These are phyloP conservation scores for Phyllosticta ampelicida DNA, from an alignment of 2,329 filamentous ascomycete genomes.

Conservation along the genomic window DNA sequence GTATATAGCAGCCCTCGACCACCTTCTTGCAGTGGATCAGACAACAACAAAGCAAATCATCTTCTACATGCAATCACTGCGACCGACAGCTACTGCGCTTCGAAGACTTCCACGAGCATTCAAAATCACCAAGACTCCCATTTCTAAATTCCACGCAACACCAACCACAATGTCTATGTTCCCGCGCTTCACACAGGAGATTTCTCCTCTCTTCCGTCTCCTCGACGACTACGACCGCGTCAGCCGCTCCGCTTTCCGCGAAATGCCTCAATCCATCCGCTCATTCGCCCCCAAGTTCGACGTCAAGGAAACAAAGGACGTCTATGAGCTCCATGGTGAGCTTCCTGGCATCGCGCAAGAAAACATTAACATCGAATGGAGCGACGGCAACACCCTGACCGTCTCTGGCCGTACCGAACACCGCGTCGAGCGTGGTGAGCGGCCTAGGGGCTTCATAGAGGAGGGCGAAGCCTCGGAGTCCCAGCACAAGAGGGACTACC, in stretches of 20 bases:
- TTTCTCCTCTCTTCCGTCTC: slow-evolving; percentile 37
- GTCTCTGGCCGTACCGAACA: slow-evolving; percentile 61
- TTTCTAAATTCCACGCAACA: slow-evolving; percentile 15
- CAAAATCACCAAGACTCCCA: slow-evolving; percentile 20
- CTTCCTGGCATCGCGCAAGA: slow-evolving; percentile 66
- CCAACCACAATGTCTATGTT: slow-evolving; percentile 31
- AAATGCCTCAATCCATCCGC: slow-evolving; percentile 26
- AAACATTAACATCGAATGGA: slow-evolving; percentile 67
- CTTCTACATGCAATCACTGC: slow-evolving; percentile 27
- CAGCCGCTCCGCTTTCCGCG: slow-evolving; percentile 20
- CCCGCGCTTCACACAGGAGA: slow-evolving; percentile 29
- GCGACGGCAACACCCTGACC: slow-evolving; percentile 60
- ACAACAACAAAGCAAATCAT: slow-evolving; percentile 11
- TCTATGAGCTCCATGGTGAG: slow-evolving; percentile 71
- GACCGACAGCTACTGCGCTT: slow-evolving; percentile 17
- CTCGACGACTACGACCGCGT: slow-evolving; percentile 36
- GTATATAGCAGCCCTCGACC: slow-evolving; percentile 19
- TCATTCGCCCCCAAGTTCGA: slow-evolving; percentile 71
- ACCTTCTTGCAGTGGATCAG: slow-evolving; percentile 16
- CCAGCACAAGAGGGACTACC: slow-evolving; percentile 23
- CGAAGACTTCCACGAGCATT: slow-evolving; percentile 22
- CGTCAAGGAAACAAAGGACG: slow-evolving; percentile 55
- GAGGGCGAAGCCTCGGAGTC: slow-evolving; percentile 15
- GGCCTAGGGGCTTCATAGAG: slow-evolving; percentile 40
- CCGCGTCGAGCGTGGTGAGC: slow-evolving; percentile 45